Evolutionary conservation across 305 asterid genomes (phyloP).

Genomic region (Salvia sclarea): DNA sequence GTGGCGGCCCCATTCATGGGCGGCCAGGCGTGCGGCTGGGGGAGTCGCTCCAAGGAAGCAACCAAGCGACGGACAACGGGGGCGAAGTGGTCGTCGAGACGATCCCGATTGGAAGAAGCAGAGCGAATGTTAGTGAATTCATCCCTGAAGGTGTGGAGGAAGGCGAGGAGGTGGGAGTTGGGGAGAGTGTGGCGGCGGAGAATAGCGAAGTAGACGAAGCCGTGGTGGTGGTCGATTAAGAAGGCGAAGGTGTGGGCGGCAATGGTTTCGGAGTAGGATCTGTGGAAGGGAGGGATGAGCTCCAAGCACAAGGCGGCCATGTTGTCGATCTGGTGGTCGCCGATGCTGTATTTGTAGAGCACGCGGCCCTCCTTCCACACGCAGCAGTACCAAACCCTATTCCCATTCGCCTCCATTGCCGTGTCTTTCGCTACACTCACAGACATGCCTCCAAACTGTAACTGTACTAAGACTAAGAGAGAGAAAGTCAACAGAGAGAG

Average conservation of each 20-base stretch:
- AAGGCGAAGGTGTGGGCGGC: constrained; percentile 54
- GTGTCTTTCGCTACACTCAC: too few species aligned
- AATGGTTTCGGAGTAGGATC: constrained; percentile 68
- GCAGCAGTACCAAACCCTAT: constrained; percentile 53
- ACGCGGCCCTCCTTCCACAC: constrained; percentile 55
- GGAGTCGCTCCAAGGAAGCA: constrained; percentile 42
- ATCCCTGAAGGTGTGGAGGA: constrained; percentile 53
- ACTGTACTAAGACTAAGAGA: neutral
- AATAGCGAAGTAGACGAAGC: constrained; percentile 58
- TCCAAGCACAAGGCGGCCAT: constrained; percentile 69
- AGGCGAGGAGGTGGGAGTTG: constrained; percentile 44
- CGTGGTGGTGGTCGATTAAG: constrained; percentile 55
- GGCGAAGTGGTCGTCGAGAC: constrained; percentile 48
- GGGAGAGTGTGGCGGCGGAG: constrained; percentile 47
- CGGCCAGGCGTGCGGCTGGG: constrained; percentile 36
- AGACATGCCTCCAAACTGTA: neutral
- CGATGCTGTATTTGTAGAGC: constrained; percentile 49
- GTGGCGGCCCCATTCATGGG: constrained; percentile 33
- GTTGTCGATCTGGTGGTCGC: constrained; percentile 50
- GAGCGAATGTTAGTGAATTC: constrained; percentile 46
- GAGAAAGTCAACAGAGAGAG: neutral
- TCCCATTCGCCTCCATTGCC: neutral
- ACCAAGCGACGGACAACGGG: constrained; percentile 46
- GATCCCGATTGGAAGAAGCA: too few species aligned
- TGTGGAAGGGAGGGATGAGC: constrained; percentile 60